Conservation (phyloP, 371 early-diverging fungal species). For the Mucor racemosus region DNA sequence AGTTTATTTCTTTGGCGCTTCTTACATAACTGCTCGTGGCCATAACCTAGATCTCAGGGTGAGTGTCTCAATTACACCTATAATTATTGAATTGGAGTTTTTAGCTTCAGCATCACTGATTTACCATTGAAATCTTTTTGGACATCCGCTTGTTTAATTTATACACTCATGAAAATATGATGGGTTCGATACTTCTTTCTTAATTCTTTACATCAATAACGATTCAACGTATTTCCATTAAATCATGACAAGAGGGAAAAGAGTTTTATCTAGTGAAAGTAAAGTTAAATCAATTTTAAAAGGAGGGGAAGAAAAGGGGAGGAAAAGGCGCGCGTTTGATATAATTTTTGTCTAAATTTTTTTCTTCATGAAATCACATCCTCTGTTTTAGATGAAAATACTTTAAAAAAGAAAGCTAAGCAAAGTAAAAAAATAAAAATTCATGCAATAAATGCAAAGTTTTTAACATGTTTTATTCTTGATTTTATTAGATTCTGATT, state of each 20-base stretch:
- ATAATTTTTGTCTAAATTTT: not conserved
- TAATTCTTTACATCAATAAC: not conserved
- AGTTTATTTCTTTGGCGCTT: no score
- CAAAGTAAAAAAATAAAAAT: not conserved
- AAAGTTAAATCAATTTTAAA: not conserved
- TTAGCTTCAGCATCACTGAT: no score
- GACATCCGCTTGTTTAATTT: constrained; percentile 5
- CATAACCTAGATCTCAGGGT: no score
- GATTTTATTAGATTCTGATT: not conserved
- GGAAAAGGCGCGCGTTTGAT: not conserved
- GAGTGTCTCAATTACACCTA: no score
- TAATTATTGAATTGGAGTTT: no score
- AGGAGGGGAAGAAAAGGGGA: no score
- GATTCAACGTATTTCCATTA: not conserved
- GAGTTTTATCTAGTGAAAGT: not conserved
- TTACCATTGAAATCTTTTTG: not conserved
- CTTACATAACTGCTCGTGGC: no score
- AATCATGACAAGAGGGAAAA: constrained; percentile 2
- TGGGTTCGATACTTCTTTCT: not conserved
- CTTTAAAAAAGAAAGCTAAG: not conserved
- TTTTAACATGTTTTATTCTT: not conserved
- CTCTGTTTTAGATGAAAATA: not conserved
- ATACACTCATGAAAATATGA: not conserved
- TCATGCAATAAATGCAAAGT: not conserved
- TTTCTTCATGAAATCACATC: not conserved